Base-by-base conservation (phyloP, 2,329 filamentous ascomycete genomes). In the Ambrosiella beaveri region DNA sequence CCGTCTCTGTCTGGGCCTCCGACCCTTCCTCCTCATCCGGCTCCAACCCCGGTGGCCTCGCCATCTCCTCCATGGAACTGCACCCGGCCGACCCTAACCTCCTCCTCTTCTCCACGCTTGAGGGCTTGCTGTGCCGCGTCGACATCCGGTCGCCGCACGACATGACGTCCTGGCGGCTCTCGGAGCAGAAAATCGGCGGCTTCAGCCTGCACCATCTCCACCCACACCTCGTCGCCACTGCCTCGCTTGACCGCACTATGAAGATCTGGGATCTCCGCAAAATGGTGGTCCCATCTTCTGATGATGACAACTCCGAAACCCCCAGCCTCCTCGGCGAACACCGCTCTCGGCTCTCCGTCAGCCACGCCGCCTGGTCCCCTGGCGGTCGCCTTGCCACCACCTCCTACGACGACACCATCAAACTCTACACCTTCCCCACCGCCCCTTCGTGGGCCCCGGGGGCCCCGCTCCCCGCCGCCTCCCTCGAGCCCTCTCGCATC, bases 161-260 rank as follows among this genome's bases (percentile, higher is more conserved):
- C 1, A 40, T 11, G 1, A 37, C 57, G 15, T 45, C 53, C 13
- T 94, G 88, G 78, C 76, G 80, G 7, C 73, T 97, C 0, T 86
- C 84, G 0, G 89, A 94, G 57, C 90, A 95, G 68, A 98, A 98
- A 66, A 96, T 98, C 57, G 93, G 93, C 15, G 93, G 93, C 0
- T 97, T 97, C 69, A 86, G 84, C 0, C 70, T 96, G 1, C 84
- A 94, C 64, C 91, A 93, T 0, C 69, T 83, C 0, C 78, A 88
- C 1, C 83, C 89, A 0, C 86, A 97, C 65, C 79, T 95, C 3
- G 71, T 95, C 0, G 88, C 89, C 0, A 97, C 93, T 0, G 93
- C 90, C 0, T 94, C 88, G 0, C 74, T 98, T 0, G 93, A 98
- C 66, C 80, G 91, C 2, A 94, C 84, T 0, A 72, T 98, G 65